Evolutionary conservation across 345 rosid species (phyloP).

Genomic region (Sonneratia caseolaris): DNA sequence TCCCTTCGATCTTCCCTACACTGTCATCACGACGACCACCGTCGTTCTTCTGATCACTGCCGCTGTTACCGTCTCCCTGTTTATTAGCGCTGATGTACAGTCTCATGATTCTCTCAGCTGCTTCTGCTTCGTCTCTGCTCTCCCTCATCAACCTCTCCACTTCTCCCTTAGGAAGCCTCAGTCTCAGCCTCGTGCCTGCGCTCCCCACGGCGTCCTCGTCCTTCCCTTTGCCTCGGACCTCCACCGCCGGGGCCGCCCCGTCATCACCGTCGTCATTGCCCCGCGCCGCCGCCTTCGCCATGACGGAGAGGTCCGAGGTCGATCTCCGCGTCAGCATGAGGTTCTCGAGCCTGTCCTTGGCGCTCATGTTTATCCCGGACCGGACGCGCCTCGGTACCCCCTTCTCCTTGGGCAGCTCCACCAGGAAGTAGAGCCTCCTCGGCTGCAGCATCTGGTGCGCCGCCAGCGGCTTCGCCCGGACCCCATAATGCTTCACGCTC

Average conservation of each 20-base stretch:
- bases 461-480: conserved; percentile 61
- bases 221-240: neutral
- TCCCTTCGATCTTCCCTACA: neutral
- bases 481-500: conserved; percentile 60
- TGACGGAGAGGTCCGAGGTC: conserved; percentile 55
- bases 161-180: conserved; percentile 59
- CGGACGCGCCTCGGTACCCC: conserved; percentile 53
- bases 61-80: neutral
- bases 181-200: conserved; percentile 31
- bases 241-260: neutral
- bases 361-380: conserved; percentile 75
- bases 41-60: neutral
- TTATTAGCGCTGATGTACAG: conserved; percentile 32
- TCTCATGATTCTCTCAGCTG: conserved; percentile 53
- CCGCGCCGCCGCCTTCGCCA: conserved; percentile 13
- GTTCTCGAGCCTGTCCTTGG: conserved; percentile 76
- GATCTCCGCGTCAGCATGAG: conserved; percentile 75
- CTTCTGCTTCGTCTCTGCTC: conserved; percentile 46
- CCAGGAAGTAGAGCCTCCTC: conserved; percentile 75
- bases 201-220: neutral
- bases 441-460: conserved; percentile 46
- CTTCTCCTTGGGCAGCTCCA: conserved; percentile 54
- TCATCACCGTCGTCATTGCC: conserved; percentile 3
- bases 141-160: conserved; percentile 63
- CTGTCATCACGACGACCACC: neutral